A percentile compares a stretch with the other conserved stretches of the same genome.
Conservation (phyloP, 2,329 filamentous ascomycete genomes). For the Huntiella savannae region DNA sequence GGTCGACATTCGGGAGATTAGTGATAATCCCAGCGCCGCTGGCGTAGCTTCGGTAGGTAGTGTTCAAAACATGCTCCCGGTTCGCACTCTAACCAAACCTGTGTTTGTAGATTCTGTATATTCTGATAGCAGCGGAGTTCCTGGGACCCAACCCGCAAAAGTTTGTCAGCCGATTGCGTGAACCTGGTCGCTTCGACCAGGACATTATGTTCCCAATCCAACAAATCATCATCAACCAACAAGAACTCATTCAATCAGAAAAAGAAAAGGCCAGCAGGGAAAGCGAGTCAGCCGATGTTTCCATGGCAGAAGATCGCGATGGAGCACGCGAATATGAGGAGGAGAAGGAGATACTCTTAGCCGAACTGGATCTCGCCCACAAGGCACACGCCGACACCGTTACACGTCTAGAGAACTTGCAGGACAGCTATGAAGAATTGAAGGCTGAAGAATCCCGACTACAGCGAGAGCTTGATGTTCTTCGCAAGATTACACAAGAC, state of each 20-base stretch:
- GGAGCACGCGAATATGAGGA: constrained; percentile 38
- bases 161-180: constrained; percentile 30
- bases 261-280: constrained; percentile 15
- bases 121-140: constrained; percentile 42
- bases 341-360: constrained; percentile 30
- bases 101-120: constrained; percentile 32
- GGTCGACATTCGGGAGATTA: constrained; percentile 37
- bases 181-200: constrained; percentile 19
- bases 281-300: constrained; percentile 15
- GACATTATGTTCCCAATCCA: constrained; percentile 26
- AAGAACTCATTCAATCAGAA: constrained; percentile 15
- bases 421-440: constrained; percentile 44
- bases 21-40: constrained; percentile 34
- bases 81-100: background rate
- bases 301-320: constrained; percentile 27
- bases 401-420: constrained; percentile 38
- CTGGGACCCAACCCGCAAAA: constrained; percentile 35
- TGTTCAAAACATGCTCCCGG: background rate
- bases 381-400: constrained; percentile 40
- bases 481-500: constrained; percentile 30
- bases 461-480: constrained; percentile 31
- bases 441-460: constrained; percentile 42
- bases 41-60: constrained; percentile 32
- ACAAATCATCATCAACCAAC: constrained; percentile 25
- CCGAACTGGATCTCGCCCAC: constrained; percentile 32